These are phyloP conservation scores for Pyropia yezoensis DNA, from an alignment of 23 red algal species.

Conservation along the genomic window DNA sequence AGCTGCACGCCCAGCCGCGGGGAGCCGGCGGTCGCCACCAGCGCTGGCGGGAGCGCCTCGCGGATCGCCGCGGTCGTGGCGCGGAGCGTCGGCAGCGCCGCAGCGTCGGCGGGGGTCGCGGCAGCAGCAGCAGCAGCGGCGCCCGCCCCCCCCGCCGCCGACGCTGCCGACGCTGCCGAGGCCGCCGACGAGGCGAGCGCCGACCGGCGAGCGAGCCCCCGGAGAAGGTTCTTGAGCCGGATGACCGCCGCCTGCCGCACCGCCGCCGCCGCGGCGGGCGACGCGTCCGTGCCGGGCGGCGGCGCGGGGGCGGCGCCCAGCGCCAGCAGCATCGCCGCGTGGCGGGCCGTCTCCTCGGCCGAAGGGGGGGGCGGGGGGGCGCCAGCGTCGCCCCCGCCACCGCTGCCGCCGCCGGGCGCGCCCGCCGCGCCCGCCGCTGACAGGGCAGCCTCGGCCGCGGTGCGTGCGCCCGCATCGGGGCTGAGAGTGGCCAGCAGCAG, in stretches of 20 bases:
- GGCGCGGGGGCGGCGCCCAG: slow-evolving; percentile 20
- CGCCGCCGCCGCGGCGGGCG: neutral
- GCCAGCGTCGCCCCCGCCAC: too few species aligned
- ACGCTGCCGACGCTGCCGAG: too few species aligned
- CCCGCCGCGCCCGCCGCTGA: slow-evolving; percentile 1
- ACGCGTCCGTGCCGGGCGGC: too few species aligned
- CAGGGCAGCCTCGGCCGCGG: slow-evolving; percentile 40
- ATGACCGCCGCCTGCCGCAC: slow-evolving; percentile 56
- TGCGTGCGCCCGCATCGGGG: slow-evolving; percentile 31
- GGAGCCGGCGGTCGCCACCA: slow-evolving; percentile 31
- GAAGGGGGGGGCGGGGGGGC: too few species aligned
- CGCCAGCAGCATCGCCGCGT: slow-evolving; percentile 31
- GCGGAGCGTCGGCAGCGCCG: slow-evolving; percentile 9
- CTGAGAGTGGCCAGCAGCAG: slow-evolving; percentile 20
- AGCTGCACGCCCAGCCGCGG: slow-evolving; percentile 32
- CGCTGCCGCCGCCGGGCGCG: neutral
- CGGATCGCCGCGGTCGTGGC: slow-evolving; percentile 25
- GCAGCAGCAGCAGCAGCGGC: neutral
- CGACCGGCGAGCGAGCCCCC: neutral
- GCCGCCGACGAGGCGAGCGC: too few species aligned
- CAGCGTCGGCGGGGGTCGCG: neutral
- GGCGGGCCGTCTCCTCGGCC: neutral
- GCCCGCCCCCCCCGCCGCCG: too few species aligned
- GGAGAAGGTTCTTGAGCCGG: slow-evolving; percentile 56
- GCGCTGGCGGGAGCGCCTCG: slow-evolving; percentile 26